Evolutionary conservation across 1,284 basidiomycete genomes (phyloP).

Genomic region (Dichomitus squalens): DNA sequence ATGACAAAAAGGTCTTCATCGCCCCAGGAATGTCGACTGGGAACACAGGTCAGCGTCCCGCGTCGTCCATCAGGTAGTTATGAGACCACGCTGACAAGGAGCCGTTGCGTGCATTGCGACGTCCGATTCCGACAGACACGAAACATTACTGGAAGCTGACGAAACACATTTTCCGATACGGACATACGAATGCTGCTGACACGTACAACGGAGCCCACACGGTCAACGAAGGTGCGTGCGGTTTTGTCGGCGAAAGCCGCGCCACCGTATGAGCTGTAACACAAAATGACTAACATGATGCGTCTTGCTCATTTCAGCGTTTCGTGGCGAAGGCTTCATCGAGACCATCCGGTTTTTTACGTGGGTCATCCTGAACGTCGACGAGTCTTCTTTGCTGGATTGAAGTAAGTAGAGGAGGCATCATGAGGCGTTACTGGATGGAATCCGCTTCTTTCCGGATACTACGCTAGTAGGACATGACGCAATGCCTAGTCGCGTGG

Average conservation of each 20-base stretch:
- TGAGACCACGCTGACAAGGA: neutral
- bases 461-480: no score
- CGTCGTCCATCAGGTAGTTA: neutral
- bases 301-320: conserved; percentile 32
- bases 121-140: conserved; percentile 39
- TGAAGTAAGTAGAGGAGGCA: neutral
- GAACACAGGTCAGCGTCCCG: conserved; percentile 14
- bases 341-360: conserved; percentile 50
- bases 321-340: conserved; percentile 41
- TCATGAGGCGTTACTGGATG: neutral
- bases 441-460: neutral
- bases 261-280: neutral
- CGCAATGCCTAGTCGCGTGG: no score
- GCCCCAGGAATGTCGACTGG: conserved; percentile 29
- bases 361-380: conserved; percentile 47
- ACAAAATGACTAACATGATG: neutral
- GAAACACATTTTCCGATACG: conserved; percentile 50
- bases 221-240: conserved; percentile 42
- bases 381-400: conserved; percentile 36
- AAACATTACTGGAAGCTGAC: conserved; percentile 51
- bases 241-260: no score
- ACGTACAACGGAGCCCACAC: conserved; percentile 56
- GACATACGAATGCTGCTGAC: conserved; percentile 36
- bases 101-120: neutral
- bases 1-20: conserved; percentile 31